Evolutionary conservation across 352 stramenopile species (phyloP).

Genomic region (Pythium sukuiense): DNA sequence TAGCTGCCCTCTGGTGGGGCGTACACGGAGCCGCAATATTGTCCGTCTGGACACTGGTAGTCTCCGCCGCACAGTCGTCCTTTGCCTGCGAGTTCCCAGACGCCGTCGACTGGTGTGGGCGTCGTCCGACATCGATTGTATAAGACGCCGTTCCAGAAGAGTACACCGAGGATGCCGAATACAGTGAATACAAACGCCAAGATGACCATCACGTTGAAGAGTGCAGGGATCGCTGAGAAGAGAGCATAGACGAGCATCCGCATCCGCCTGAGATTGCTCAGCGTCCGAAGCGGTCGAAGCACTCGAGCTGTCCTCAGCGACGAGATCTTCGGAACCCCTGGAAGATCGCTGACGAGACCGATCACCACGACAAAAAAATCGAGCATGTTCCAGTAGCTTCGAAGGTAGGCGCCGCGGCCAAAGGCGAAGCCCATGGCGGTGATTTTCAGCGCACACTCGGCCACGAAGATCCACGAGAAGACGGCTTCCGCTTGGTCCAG

Average conservation of each 20-base stretch:
- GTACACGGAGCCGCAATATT: constrained; percentile 52
- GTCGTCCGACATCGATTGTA: constrained; percentile 53
- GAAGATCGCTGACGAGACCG: constrained; percentile 39
- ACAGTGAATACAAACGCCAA: constrained; percentile 67
- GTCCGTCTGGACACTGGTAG: constrained; percentile 30
- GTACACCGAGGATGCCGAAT: constrained; percentile 66
- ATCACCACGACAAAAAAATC: constrained; percentile 86
- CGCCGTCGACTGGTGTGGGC: constrained; percentile 46
- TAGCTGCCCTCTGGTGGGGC: constrained; percentile 26
- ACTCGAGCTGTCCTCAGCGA: constrained; percentile 43
- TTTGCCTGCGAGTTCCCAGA: constrained; percentile 31
- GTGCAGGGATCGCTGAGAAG: constrained; percentile 47
- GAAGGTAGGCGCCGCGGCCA: constrained; percentile 58
- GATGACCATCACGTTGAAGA: constrained; percentile 74
- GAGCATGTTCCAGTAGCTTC: constrained; percentile 80
- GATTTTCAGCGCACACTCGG: constrained; percentile 81
- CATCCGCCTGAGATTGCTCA: constrained; percentile 48
- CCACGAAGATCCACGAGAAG: constrained; percentile 66
- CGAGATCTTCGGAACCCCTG: constrained; percentile 40
- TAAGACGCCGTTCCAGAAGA: constrained; percentile 58
- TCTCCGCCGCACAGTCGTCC: constrained; percentile 37
- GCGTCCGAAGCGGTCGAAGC: constrained; percentile 58
- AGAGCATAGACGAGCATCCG: constrained; percentile 57
- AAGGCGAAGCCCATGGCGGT: constrained; percentile 68
- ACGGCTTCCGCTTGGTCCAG: constrained; percentile 41